phyloP scores from a whole-genome alignment of 345 rosid genomes.

The Toxicodendron radicans region DNA sequence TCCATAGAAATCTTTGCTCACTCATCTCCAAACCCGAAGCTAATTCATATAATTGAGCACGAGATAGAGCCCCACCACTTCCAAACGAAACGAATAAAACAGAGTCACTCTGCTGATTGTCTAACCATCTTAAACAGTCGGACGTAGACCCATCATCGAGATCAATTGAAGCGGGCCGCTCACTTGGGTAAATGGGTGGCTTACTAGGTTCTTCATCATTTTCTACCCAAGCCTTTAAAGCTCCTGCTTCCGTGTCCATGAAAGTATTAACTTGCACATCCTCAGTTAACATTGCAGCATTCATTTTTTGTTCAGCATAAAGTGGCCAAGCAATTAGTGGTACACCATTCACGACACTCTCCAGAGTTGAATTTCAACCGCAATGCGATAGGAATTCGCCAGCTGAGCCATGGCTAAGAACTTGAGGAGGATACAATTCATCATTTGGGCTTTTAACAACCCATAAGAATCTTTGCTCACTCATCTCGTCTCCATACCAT shows the following conservation, averaged over 20 bases:
- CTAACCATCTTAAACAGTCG: slow-evolving; percentile 35
- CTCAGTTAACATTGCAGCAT: slow-evolving; percentile 27
- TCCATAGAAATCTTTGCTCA: slow-evolving; percentile 29
- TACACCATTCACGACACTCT: slow-evolving; percentile 27
- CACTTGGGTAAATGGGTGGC: slow-evolving; percentile 43
- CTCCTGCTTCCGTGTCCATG: slow-evolving; percentile 35
- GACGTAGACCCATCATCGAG: background rate
- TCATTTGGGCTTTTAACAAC: slow-evolving; percentile 25
- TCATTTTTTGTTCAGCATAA: slow-evolving; percentile 41
- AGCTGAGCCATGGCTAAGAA: slow-evolving; percentile 13
- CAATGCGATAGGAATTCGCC: slow-evolving; percentile 19
- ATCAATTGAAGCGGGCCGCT: slow-evolving; percentile 7
- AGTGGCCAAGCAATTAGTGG: slow-evolving; percentile 43
- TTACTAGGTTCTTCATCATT: slow-evolving; percentile 8
- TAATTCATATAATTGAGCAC: slow-evolving; percentile 20
- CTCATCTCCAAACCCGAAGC: slow-evolving; percentile 33
- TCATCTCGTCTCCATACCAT: slow-evolving; percentile 31
- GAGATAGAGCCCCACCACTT: slow-evolving; percentile 31
- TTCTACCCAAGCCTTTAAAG: slow-evolving; percentile 30
- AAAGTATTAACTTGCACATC: slow-evolving; percentile 33
- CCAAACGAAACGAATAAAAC: slow-evolving; percentile 31
- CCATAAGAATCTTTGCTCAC: slow-evolving; percentile 29
- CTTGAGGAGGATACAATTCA: background rate
- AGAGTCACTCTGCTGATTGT: slow-evolving; percentile 28
- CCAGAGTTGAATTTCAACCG: slow-evolving; percentile 14